Base-by-base conservation (phyloP, 176 grass and related monocot species). In the Coix lacrymajobi region DNA sequence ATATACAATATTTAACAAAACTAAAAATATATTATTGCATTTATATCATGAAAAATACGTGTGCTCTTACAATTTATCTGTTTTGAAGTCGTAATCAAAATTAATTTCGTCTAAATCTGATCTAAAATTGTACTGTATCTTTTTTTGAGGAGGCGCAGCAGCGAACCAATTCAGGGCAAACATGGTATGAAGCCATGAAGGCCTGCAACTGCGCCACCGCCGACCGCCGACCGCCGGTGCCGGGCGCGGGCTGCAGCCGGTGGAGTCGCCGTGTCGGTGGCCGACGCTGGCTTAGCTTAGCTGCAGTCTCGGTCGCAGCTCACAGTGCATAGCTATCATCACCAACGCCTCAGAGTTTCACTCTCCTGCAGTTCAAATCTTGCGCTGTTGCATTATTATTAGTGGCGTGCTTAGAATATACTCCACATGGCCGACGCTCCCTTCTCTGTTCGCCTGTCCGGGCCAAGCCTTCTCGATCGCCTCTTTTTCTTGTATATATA, bases 241-340 rank as follows among this genome's bases (percentile, higher is more conserved):
- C 7, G 2, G 5, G 22, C 3, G 81, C 79, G 5, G 58, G 88
- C 73, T 25, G 19, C 66, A 40, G 46, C 37, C 83, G 84, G 84
- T 87, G 79, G 45, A 66, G 67, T 83, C 79, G 60, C 84, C 79
- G 79, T 79, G 88, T 90, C 88, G 88, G 88, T 87, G 79, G 61
- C 88, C 88, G 88, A 90, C 88, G 88, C 82, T 69, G 20, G 12
- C 49, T 10, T 22, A 17, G 22, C 9, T 3, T 57, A 57, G 52
- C 22, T 57, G 52, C 52, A 57, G 54, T 8, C 56, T 60, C 56
- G 56, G n/a, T 43, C 69, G n/a, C 20, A 15, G 26, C 26, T 11
- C 26, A 63, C 60, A 66, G 74, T 54, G 62, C 64, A 43, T 65
- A 69, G 54, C 51, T 36, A 81, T 34, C 82, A 11, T 56, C 77